Base-by-base conservation (phyloP, 352 stramenopile genomes). In the Phytophthora pisi region DNA sequence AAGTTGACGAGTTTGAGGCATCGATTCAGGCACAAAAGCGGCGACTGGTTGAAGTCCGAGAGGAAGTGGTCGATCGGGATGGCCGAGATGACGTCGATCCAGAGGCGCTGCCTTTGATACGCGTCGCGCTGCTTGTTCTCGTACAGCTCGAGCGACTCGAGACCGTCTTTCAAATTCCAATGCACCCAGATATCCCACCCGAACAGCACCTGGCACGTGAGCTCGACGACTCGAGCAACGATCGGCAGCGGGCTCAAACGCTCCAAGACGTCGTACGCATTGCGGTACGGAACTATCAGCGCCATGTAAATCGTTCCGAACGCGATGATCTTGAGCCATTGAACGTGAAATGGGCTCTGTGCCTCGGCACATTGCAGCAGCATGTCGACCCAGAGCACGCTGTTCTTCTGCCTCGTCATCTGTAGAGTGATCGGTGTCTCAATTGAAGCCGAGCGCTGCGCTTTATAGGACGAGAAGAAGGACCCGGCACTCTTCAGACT, bases 161-260 rank as follows among this genome's bases (percentile, higher is more conserved):
- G 53, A 2, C 74, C 74, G 16, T 85, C 72, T 34, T 77, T 80
- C 16, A 87, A 49, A 31, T 86, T 83, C 78, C 77, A 89, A 52
- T 86, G 86, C 18, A 86, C 68, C 81, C 78, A 89, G 42, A 89
- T 87, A 62, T 89, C 80, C 64, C 68, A 78, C 0, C 61, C 78
- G 30, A 87, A 89, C 6, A 84, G 34, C 26, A 87, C 23, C 36
- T 87, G 76, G n/a, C 78, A 82, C 0, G 58, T 40, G 11, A 74
- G 66, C 60, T 89, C 80, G 5, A 86, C 5, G 16, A 63, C 57
- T 3, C 69, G 78, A 3, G 70, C 59, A 5, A 16, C 63, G 15
- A 72, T 64, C 0, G 69, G 63, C 5, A 77, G 38, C 24, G 61
- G 66, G 4, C 42, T 54, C 3, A 64, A 65, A 16, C 64, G 68